Conservation (phyloP, 1,284 basidiomycete genomes). For the Ustilago tritici region DNA sequence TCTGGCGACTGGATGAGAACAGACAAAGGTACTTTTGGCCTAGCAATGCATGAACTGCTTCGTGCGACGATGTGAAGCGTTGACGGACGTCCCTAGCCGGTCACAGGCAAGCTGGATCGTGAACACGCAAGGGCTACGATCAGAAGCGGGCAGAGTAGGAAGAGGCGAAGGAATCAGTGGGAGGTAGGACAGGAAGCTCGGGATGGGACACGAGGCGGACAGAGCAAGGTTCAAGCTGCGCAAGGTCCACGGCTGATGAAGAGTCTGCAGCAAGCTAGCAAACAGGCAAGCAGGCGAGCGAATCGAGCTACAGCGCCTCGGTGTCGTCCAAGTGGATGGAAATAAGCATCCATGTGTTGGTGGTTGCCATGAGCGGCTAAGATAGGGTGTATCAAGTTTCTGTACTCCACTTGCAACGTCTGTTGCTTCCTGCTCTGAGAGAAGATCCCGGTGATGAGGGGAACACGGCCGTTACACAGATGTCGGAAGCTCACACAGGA, state of each 20-base stretch:
- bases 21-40: too few species aligned
- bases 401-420: not conserved
- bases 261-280: not conserved
- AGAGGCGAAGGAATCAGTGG: not conserved
- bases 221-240: not conserved
- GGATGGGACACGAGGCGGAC: not conserved
- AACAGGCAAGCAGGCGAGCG: not conserved
- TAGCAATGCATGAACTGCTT: not conserved
- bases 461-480: not conserved
- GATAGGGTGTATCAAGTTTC: not conserved
- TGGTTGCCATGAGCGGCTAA: not conserved
- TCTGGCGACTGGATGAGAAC: too few species aligned
- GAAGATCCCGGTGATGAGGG: not conserved
- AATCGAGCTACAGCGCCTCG: not conserved
- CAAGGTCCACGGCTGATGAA: not conserved
- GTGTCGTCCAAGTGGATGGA: conserved; percentile 1
- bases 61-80: not conserved
- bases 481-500: not conserved
- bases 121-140: not conserved
- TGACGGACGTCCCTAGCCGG: not conserved
- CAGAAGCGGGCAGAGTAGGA: not conserved
- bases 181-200: not conserved
- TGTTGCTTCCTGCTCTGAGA: not conserved
- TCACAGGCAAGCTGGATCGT: not conserved
- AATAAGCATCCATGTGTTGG: not conserved